A percentile compares a stretch with the other conserved stretches of the same genome.
Conservation (phyloP, 2,329 filamentous ascomycete genomes). For the Nothophoma quercina region DNA sequence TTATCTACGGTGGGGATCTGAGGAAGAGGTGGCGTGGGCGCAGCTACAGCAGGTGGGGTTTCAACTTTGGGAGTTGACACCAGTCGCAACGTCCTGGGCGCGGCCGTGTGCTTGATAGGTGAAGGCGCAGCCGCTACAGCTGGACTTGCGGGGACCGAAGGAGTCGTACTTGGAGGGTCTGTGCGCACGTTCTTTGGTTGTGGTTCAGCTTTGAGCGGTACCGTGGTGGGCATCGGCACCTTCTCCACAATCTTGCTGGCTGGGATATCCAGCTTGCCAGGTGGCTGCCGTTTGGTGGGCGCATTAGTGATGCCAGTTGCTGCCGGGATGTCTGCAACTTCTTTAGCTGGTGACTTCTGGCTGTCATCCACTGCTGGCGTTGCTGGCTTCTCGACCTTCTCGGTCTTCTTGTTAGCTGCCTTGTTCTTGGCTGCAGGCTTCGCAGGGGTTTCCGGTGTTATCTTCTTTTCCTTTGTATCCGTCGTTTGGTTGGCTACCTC, state of each 20-base stretch:
- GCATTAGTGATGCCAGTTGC: slow-evolving; percentile 19
- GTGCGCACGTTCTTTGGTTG: slow-evolving; percentile 36
- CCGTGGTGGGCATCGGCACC: slow-evolving; percentile 25
- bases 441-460: slow-evolving; percentile 13
- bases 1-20: slow-evolving; percentile 50
- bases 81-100: slow-evolving; percentile 73
- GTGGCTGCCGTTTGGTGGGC: slow-evolving; percentile 50
- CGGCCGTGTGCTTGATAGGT: slow-evolving; percentile 50
- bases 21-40: slow-evolving; percentile 40
- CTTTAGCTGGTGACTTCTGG: slow-evolving; percentile 22
- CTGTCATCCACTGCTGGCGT: slow-evolving; percentile 20
- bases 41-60: slow-evolving; percentile 53
- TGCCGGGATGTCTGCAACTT: slow-evolving; percentile 12
- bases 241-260: slow-evolving; percentile 38
- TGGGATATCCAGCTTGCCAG: slow-evolving; percentile 58
- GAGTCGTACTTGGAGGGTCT: slow-evolving; percentile 53
- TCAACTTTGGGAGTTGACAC: slow-evolving; percentile 72
- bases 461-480: slow-evolving; percentile 31
- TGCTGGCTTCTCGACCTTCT: slow-evolving; percentile 9
- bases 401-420: slow-evolving; percentile 25
- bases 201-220: slow-evolving; percentile 30
- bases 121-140: slow-evolving; percentile 60
- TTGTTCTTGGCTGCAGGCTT: slow-evolving; percentile 35
- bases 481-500: background rate
- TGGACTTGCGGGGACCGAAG: slow-evolving; percentile 59